These are phyloP conservation scores for Xylaria multiplex DNA, from an alignment of 2,329 filamentous ascomycete species.

Conservation along the genomic window DNA sequence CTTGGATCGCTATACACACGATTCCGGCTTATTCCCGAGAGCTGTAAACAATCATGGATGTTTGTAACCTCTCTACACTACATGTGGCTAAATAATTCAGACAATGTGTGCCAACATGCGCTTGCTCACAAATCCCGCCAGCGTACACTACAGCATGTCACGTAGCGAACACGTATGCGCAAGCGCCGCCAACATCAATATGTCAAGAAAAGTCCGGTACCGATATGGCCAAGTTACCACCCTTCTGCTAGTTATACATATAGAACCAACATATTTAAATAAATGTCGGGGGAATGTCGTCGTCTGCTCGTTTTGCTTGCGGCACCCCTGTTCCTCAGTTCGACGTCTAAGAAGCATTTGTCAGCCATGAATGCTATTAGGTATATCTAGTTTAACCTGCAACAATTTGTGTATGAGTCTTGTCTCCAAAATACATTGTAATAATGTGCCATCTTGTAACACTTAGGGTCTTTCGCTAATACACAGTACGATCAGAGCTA, in stretches of 20 bases:
- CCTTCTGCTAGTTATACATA: neutral
- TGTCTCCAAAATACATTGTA: slow-evolving; percentile 14
- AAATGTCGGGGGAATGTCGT: neutral
- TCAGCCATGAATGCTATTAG: neutral
- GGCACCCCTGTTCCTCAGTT: too few relatives aligned
- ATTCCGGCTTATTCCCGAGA: slow-evolving; percentile 31
- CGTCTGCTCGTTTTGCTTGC: neutral
- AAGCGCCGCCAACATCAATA: slow-evolving; percentile 7
- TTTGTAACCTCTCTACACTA: slow-evolving; percentile 2
- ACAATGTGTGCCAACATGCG: slow-evolving; percentile 21
- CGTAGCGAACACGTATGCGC: slow-evolving; percentile 6
- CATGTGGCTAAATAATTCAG: slow-evolving; percentile 18
- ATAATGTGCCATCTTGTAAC: slow-evolving; percentile 8
- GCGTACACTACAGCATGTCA: neutral
- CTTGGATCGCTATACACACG: slow-evolving; percentile 19
- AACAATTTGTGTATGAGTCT: slow-evolving; percentile 15
- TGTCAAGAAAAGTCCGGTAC: slow-evolving; percentile 15
- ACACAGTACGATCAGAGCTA: slow-evolving; percentile 17
- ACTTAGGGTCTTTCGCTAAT: slow-evolving; percentile 14
- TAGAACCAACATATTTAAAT: neutral
- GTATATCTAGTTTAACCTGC: slow-evolving; percentile 1
- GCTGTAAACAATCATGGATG: neutral
- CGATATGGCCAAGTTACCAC: slow-evolving; percentile 21
- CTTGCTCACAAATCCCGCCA: slow-evolving; percentile 17
- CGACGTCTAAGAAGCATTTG: too few relatives aligned